phyloP scores from a whole-genome alignment of 805 yeast species.

The Barnettozyma sp. region DNA sequence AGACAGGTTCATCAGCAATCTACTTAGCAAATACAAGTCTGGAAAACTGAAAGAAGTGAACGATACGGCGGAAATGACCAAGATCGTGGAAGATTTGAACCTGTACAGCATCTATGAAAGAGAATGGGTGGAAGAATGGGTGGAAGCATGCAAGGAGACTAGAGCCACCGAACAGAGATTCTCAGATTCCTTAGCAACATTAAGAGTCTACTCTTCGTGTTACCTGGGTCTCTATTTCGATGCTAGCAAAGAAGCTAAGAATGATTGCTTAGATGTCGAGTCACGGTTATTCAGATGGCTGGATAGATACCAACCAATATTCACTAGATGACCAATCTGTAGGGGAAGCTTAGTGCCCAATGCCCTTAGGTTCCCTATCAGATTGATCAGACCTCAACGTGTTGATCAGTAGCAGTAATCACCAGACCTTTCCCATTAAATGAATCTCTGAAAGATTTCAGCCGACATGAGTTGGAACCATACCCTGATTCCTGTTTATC shows the following conservation, averaged over 20 bases:
- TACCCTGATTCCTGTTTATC: slow-evolving; percentile 10
- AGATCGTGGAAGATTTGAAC: slow-evolving; percentile 11
- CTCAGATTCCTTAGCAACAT: slow-evolving; percentile 21
- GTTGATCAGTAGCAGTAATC: slow-evolving; percentile 26
- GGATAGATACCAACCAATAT: slow-evolving; percentile 29
- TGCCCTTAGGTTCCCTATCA: slow-evolving; percentile 36
- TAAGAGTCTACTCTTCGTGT: slow-evolving; percentile 26
- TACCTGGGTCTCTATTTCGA: slow-evolving; percentile 19
- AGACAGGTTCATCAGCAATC: slow-evolving; percentile 13
- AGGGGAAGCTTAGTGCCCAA: slow-evolving; percentile 33
- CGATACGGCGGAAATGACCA: slow-evolving; percentile 14
- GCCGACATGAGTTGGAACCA: slow-evolving; percentile 16
- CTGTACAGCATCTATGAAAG: slow-evolving; percentile 5
- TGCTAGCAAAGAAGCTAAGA: slow-evolving; percentile 1
- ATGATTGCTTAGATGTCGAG: slow-evolving; percentile 30
- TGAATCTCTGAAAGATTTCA: slow-evolving; percentile 21
- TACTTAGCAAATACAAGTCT: slow-evolving; percentile 13
- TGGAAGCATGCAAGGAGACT: slow-evolving; percentile 14
- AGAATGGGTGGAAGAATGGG: slow-evolving; percentile 6
- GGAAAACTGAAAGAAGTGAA: slow-evolving; percentile 6
- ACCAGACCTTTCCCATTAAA: slow-evolving; percentile 32
- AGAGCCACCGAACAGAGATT: slow-evolving; percentile 20
- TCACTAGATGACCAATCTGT: slow-evolving; percentile 34
- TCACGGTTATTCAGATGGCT: slow-evolving; percentile 36
- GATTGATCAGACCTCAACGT: slow-evolving; percentile 24